Evolutionary conservation across 2,329 filamentous ascomycete genomes (phyloP).

Genomic region (Fusarium caatingaense): DNA sequence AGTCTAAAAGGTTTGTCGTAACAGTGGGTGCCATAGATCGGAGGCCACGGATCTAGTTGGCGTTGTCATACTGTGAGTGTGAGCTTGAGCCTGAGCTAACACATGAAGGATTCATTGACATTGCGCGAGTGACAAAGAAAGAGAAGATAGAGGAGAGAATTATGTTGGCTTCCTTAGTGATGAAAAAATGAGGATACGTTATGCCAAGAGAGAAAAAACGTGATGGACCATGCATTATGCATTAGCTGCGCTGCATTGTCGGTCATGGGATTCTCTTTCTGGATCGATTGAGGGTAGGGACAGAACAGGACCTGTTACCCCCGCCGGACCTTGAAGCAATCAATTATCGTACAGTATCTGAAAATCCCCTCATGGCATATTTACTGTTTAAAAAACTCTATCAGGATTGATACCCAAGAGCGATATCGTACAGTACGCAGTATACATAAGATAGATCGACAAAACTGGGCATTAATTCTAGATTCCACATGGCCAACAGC

Average conservation of each 20-base stretch:
- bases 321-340: conserved; percentile 5
- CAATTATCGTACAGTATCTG: conserved; percentile 4
- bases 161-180: not conserved
- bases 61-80: not conserved
- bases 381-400: not conserved
- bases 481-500: not conserved
- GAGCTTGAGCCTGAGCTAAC: not conserved
- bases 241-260: conserved; percentile 22
- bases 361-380: conserved; percentile 8
- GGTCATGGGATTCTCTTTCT: conserved; percentile 38
- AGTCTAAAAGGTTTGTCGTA: conserved; percentile 1
- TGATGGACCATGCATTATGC: conserved; percentile 32
- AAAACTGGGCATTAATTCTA: conserved; percentile 37
- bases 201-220: conserved; percentile 22
- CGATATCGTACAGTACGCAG: not conserved
- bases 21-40: not conserved
- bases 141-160: not conserved
- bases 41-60: not conserved
- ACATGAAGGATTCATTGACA: not conserved
- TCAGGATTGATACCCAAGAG: conserved; percentile 28
- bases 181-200: conserved; percentile 2
- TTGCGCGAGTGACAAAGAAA: conserved; percentile 4
- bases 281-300: conserved; percentile 16
- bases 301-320: conserved; percentile 1
- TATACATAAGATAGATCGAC: conserved; percentile 31